Percentiles rank a stretch among this genome's conserved stretches.
phyloP scores from a whole-genome alignment of 148 eudicot genomes.

The Chenopodium suecicum region DNA sequence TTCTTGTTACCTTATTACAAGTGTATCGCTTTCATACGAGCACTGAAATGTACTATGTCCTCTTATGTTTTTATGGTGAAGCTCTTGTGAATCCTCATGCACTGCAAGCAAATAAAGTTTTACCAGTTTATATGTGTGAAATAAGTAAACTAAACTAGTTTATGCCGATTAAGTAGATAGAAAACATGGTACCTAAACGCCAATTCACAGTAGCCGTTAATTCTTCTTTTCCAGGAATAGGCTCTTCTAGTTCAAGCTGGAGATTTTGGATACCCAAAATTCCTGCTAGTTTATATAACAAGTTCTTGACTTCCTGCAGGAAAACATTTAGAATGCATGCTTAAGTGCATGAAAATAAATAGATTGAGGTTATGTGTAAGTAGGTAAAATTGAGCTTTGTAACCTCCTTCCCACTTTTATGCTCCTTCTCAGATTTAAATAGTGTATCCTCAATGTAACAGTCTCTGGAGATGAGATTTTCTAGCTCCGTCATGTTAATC shows the following conservation, averaged over 20 bases:
- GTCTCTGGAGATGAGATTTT: conserved; percentile 40
- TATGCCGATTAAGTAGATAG: not conserved
- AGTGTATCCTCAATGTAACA: conserved; percentile 60
- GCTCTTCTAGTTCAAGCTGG: conserved; percentile 43
- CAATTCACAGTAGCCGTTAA: conserved; percentile 53
- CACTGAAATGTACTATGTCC: conserved; percentile 66
- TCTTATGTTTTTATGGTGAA: conserved; percentile 45
- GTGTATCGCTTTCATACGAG: conserved; percentile 42
- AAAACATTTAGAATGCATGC: not conserved
- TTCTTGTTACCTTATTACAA: conserved; percentile 49
- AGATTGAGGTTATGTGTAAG: not conserved
- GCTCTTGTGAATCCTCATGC: conserved; percentile 67
- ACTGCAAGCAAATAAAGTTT: conserved; percentile 37
- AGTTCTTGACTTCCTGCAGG: conserved; percentile 57
- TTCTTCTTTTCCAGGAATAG: conserved; percentile 43
- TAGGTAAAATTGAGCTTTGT: not conserved
- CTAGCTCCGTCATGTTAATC: conserved; percentile 37
- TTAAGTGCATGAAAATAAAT: not conserved
- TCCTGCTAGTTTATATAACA: conserved; percentile 41
- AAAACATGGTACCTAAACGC: conserved; percentile 61
- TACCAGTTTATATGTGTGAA: not conserved
- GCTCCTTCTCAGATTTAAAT: not conserved
- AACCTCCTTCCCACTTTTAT: conserved; percentile 55
- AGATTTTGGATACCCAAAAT: conserved; percentile 61
- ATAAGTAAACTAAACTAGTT: no score